phyloP scores from a whole-genome alignment of 306 rosid species.

The Arachis hypogaea region DNA sequence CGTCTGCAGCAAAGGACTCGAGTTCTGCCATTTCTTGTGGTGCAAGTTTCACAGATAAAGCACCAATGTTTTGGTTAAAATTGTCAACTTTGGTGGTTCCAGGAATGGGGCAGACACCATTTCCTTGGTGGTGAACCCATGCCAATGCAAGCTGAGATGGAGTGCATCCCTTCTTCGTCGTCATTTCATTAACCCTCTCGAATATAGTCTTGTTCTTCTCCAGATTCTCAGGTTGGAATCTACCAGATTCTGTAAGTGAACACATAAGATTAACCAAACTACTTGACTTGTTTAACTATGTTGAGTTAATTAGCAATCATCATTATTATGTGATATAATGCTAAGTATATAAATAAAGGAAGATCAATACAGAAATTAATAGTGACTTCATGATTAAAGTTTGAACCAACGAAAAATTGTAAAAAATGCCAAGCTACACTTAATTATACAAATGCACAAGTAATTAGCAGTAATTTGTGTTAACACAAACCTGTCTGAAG shows the following conservation, averaged over 20 bases:
- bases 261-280: not conserved
- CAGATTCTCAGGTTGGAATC: constrained; percentile 60
- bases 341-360: not conserved
- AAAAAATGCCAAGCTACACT: no score
- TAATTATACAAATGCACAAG: no score
- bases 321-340: no score
- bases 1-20: constrained; percentile 51
- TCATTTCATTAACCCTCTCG: constrained; percentile 53
- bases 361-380: no score
- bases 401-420: no score
- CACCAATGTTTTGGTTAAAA: constrained; percentile 52
- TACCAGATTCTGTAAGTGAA: constrained; percentile 28
- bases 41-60: constrained; percentile 53
- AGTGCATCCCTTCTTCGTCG: constrained; percentile 53
- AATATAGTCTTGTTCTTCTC: constrained; percentile 57
- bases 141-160: constrained; percentile 54
- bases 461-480: no score
- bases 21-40: constrained; percentile 58
- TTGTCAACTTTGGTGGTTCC: constrained; percentile 67
- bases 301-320: no score
- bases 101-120: constrained; percentile 56
- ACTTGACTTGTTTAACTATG: no score
- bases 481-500: constrained; percentile 53
- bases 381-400: no score
- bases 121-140: constrained; percentile 59